Base-by-base conservation (phyloP, 1,139 yeast genomes). In the Blastobotrys malaysiensis region DNA sequence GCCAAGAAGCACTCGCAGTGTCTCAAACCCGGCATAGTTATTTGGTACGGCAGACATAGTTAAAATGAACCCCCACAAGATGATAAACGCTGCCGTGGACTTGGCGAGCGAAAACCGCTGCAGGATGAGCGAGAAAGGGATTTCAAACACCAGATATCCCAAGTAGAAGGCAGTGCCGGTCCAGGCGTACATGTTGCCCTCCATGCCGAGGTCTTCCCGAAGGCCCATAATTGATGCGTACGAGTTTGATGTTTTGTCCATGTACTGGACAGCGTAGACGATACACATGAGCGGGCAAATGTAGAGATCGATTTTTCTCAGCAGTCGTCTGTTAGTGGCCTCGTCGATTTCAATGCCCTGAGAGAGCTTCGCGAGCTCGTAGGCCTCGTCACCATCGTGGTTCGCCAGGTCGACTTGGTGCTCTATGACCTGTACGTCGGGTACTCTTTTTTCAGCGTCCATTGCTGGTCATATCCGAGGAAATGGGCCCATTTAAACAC, bases 1-100 rank as follows among this genome's bases (percentile, higher is more conserved):
- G 58, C 88, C 88, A 43, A 83, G 73, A 50, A 83, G 71, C 55
- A 83, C 74, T 61, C 88, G 75, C 56, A 84, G 76, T 5, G 78
- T 81, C 18, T 80, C 74, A 50, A 83, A 72, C n/a, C 79, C 81
- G 19, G 80, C 80, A 60, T 76, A 83, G 61, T 69, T 80, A 49
- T 72, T 73, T 50, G 77, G 80, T 60, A 78, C 79, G 0, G 85
- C 87, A 76, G 80, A 75, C 49, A 48, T 48, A 11, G 45, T 77
- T 45, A 81, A 67, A 5, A 80, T 69, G 9, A 76, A 63, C 1
- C 83, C 81, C 86, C 87, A 82, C 1, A 72, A 56, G 5, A 77
- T 63, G 49, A 82, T 71, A 59, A 74, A 74, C 3, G 64, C 56
- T 5, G 80, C 77, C 43, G 80, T 69, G 49, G 75, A 74, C 62